A percentile compares a stretch with the other conserved stretches of the same genome.
Evolutionary conservation across 768 basidiomycete species (phyloP).

Genomic region (Tylopilus vinaceipallidus): DNA sequence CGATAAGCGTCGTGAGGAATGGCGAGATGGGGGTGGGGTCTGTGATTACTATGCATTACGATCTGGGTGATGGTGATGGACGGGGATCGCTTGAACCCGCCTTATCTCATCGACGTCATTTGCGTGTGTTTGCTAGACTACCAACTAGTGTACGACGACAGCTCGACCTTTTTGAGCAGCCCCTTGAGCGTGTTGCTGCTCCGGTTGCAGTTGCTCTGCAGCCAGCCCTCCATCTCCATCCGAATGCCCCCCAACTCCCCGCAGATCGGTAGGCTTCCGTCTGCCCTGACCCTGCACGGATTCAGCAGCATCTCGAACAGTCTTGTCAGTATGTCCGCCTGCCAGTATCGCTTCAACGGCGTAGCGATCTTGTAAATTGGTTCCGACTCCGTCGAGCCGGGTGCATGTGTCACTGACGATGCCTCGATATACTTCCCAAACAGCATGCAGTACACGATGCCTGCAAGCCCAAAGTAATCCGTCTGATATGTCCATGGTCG

Average conservation of each 20-base stretch:
- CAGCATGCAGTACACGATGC: slow-evolving; percentile 93
- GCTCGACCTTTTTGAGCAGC: slow-evolving; percentile 77
- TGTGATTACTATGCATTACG: slow-evolving; percentile 28
- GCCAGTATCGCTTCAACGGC: slow-evolving; percentile 95
- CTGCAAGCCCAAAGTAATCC: slow-evolving; percentile 95
- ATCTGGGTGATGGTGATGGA: not conserved
- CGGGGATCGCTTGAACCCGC: not conserved
- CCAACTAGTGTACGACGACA: slow-evolving; percentile 40
- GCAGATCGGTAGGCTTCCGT: slow-evolving; percentile 67
- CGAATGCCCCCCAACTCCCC: slow-evolving; percentile 65
- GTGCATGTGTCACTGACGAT: slow-evolving; percentile 45
- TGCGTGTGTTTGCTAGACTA: slow-evolving; percentile 14
- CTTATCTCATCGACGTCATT: slow-evolving; percentile 26
- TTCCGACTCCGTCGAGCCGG: slow-evolving; percentile 31
- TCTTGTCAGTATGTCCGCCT: slow-evolving; percentile 78
- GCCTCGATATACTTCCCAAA: slow-evolving; percentile 95
- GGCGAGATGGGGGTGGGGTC: slow-evolving; percentile 35
- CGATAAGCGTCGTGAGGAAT: slow-evolving; percentile 39
- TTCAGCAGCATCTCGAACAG: slow-evolving; percentile 89
- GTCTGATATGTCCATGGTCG: slow-evolving; percentile 92
- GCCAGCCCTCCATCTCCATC: slow-evolving; percentile 83
- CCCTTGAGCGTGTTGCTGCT: slow-evolving; percentile 78
- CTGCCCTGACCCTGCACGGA: slow-evolving; percentile 56
- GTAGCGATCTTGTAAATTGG: slow-evolving; percentile 63
- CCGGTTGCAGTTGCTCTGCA: slow-evolving; percentile 84